Conservation (phyloP, 2,329 filamentous ascomycete species). For the Graphilbum fragrans region DNA sequence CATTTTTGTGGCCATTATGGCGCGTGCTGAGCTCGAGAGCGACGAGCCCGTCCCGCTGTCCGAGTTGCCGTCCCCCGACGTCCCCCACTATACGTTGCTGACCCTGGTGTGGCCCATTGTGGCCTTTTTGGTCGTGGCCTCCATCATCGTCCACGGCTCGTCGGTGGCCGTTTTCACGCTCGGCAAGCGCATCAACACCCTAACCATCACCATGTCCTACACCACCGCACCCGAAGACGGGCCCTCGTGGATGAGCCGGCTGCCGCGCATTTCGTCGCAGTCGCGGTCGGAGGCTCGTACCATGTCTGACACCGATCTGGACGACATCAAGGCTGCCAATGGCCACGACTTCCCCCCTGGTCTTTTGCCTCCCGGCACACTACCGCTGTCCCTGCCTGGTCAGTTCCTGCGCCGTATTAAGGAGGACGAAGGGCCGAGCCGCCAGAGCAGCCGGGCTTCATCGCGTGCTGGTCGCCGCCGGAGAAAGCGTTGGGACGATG, state of each 20-base stretch:
- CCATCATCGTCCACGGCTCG: constrained; percentile 93
- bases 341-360: constrained; percentile 53
- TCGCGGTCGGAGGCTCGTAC: constrained; percentile 74
- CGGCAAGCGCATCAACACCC: constrained; percentile 94
- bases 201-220: constrained; percentile 93
- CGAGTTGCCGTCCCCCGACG: constrained; percentile 39
- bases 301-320: constrained; percentile 65
- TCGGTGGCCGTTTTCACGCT: constrained; percentile 96
- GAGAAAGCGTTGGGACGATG: constrained; percentile 57
- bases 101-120: constrained; percentile 91
- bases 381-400: constrained; percentile 49
- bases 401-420: constrained; percentile 74
- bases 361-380: constrained; percentile 45
- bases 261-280: constrained; percentile 57
- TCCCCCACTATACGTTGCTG: constrained; percentile 57
- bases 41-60: constrained; percentile 62
- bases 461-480: constrained; percentile 49
- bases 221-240: constrained; percentile 81
- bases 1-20: constrained; percentile 88
- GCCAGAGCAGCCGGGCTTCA: constrained; percentile 44
- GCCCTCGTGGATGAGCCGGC: constrained; percentile 85
- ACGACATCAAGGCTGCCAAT: constrained; percentile 37
- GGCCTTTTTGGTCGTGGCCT: constrained; percentile 85
- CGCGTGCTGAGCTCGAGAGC: constrained; percentile 79
- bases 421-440: constrained; percentile 54